Base-by-base conservation (phyloP, 768 basidiomycete genomes). In the Pisolithus tinctorius region DNA sequence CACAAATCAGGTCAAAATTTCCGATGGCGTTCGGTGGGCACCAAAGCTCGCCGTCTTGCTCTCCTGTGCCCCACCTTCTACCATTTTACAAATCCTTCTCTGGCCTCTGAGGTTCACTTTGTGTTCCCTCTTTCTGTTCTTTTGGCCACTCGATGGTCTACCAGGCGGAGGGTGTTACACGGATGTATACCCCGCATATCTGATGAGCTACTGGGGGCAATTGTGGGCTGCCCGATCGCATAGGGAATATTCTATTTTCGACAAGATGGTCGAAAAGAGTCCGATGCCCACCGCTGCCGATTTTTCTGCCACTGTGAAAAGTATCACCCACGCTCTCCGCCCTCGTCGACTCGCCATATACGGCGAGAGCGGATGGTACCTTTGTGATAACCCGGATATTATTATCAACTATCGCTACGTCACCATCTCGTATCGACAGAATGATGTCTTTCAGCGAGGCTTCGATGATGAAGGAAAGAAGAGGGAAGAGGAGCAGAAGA, bases 191-290 rank as follows among this genome's bases (percentile, higher is more conserved):
- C 47, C 47, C 5, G 1, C 23, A 6, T 61, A 58, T 16, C 27
- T 23, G 8, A 47, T 54, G 4, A 45, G 57, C 1, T 61, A 52
- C 46, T 53, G 39, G 29, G 50, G 56, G 2, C 60, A 60, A 34
- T 31, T 60, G 42, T 60, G 59, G 59, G 53, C 60, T 20, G 59
- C 60, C 9, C 60, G 60, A 23, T 60, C 60, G 4, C n/a, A 16
- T 2, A 61, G 25, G 40, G 60, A 60, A 14, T 36, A 55, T 42
- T 60, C 60, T 9, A 37, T 41, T 3, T 57, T 25, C 25, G 52
- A 6, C 43, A 52, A 16, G 34, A 45, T 25, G 34, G 30, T 6
- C 42, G 38, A 20, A 29, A 50, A 11, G 50, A 48, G 29, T 27
- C 26, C 26, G 4, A 45, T 57, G 50, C 49, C 53, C 14, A 38